Conservation (phyloP, 176 grass and related monocot genomes). For the Oryza glaberrima region DNA sequence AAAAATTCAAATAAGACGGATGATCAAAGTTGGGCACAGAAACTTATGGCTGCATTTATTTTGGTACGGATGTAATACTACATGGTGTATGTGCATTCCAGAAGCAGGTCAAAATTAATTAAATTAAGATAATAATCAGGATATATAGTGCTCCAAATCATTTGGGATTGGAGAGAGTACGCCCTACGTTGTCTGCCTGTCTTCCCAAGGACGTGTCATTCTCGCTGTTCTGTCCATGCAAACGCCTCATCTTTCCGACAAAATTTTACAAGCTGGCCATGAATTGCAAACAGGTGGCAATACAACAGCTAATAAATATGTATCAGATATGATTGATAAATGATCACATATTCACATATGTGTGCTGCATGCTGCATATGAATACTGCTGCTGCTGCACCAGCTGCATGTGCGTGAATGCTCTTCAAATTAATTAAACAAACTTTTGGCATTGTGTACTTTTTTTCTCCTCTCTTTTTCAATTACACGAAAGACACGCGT, state of each 20-base stretch:
- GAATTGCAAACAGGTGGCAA: neutral
- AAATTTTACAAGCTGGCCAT: neutral
- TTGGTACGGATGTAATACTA: no score
- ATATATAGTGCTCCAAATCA: neutral
- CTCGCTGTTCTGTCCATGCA: neutral
- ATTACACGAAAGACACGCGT: neutral
- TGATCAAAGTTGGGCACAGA: no score
- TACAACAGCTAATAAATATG: neutral
- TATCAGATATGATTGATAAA: neutral
- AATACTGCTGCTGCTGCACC: neutral
- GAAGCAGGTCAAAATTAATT: neutral
- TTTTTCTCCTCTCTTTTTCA: neutral
- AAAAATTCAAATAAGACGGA: no score
- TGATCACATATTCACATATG: neutral
- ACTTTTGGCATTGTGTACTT: neutral
- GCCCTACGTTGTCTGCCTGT: neutral
- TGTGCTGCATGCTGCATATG: neutral
- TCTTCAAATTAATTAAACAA: neutral
- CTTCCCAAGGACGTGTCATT: neutral
- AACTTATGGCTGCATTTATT: no score
- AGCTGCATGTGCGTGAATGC: neutral
- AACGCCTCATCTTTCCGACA: neutral
- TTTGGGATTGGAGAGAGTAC: neutral
- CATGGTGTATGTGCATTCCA: neutral
- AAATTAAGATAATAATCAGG: neutral